These are phyloP conservation scores for Musa schizocarpa DNA, from an alignment of 176 grass and related monocot genomes.

Conservation along the genomic window DNA sequence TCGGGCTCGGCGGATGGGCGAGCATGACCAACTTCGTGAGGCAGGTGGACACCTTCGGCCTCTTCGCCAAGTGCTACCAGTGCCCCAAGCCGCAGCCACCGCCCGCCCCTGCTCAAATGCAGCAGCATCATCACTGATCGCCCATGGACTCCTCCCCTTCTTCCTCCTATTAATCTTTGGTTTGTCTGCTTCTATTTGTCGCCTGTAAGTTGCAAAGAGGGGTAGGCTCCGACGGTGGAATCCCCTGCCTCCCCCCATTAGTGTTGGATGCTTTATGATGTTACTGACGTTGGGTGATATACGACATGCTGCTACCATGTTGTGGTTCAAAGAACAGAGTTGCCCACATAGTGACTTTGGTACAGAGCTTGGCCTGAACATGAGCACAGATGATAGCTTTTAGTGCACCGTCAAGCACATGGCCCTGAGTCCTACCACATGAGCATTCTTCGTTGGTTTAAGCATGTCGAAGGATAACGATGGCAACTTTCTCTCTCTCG, in stretches of 20 bases:
- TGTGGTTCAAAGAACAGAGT: too few relatives aligned
- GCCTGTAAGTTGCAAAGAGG: slow-evolving; percentile 1
- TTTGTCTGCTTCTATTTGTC: slow-evolving; percentile 4
- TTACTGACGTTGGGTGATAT: too few relatives aligned
- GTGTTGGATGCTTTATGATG: not conserved
- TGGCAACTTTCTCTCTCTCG: too few relatives aligned
- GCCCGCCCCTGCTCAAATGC: not conserved
- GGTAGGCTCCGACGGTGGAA: not conserved
- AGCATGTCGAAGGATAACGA: too few relatives aligned
- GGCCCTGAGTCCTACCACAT: too few relatives aligned
- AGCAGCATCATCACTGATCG: not conserved
- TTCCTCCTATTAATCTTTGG: not conserved
- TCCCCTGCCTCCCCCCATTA: not conserved
- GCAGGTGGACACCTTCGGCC: slow-evolving; percentile 77
- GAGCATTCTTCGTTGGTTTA: too few relatives aligned
- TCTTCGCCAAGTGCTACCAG: slow-evolving; percentile 93
- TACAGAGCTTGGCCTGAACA: too few relatives aligned
- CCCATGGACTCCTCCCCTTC: not conserved
- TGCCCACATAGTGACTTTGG: too few relatives aligned
- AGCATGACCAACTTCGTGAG: slow-evolving; percentile 72
- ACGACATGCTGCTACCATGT: too few relatives aligned
- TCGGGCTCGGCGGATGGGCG: slow-evolving; percentile 78
- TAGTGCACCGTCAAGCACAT: too few relatives aligned
- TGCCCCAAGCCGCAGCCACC: slow-evolving; percentile 47
- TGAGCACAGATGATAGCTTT: too few relatives aligned